Conservation (phyloP, 495 filamentous ascomycete genomes). For the Cercophora samala region DNA sequence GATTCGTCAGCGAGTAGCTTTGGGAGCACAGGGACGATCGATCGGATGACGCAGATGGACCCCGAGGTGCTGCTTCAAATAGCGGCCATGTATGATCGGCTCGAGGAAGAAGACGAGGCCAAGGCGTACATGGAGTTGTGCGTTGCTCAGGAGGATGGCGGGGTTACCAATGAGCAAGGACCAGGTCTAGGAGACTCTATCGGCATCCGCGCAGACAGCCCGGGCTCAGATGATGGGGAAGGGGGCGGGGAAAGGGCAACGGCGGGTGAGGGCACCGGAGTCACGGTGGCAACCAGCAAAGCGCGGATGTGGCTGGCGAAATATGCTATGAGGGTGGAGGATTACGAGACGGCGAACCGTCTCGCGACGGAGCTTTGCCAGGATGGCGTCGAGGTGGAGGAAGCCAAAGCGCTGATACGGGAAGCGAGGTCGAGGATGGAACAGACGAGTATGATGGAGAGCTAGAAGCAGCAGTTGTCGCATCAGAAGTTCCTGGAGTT, state of each 20-base stretch:
- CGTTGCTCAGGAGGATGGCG: slow-evolving; percentile 79
- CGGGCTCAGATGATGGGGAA: slow-evolving; percentile 47
- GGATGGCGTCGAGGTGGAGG: slow-evolving; percentile 95
- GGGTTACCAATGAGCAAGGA: slow-evolving; percentile 27
- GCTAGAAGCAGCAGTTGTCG: slow-evolving; percentile 25
- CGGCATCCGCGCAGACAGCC: slow-evolving; percentile 44
- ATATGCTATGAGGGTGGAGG: slow-evolving; percentile 69
- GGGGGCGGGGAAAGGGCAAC: slow-evolving; percentile 38
- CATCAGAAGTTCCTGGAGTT: neutral
- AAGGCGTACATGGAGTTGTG: slow-evolving; percentile 93
- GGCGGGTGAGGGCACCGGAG: slow-evolving; percentile 61
- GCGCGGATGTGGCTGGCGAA: slow-evolving; percentile 92
- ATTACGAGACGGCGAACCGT: slow-evolving; percentile 71
- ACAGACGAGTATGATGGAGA: slow-evolving; percentile 34
- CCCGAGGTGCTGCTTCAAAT: slow-evolving; percentile 89
- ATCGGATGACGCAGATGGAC: slow-evolving; percentile 62
- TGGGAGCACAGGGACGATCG: slow-evolving; percentile 36
- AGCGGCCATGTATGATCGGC: slow-evolving; percentile 78
- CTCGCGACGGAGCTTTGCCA: slow-evolving; percentile 88
- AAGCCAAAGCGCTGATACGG: slow-evolving; percentile 91
- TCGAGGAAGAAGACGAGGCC: slow-evolving; percentile 71
- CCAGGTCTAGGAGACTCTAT: slow-evolving; percentile 48
- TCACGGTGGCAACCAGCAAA: slow-evolving; percentile 84
- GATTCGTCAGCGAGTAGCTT: slow-evolving; percentile 53
- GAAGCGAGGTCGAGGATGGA: slow-evolving; percentile 83